Evolutionary conservation across 495 filamentous ascomycete genomes (phyloP).

Genomic region (Xylaria scruposa): DNA sequence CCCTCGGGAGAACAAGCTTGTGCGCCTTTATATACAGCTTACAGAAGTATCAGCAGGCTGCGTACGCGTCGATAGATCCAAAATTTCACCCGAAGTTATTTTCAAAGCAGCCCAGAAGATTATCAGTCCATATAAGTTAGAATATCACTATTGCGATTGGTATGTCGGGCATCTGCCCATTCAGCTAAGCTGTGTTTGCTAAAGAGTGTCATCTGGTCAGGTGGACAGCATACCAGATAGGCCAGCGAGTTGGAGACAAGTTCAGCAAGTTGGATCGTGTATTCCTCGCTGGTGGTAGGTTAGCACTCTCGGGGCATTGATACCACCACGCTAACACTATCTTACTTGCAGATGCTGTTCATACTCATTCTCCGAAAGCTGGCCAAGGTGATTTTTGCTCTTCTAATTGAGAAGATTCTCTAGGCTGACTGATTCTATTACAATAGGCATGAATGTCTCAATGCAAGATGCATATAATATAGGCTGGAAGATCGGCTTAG

Average conservation of each 20-base stretch:
- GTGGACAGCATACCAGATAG: constrained; percentile 65
- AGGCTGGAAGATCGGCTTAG: constrained; percentile 74
- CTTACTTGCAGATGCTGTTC: constrained; percentile 56
- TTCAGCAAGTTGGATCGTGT: constrained; percentile 68
- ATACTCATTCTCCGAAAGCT: constrained; percentile 73
- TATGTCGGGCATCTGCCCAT: background rate
- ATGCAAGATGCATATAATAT: constrained; percentile 76
- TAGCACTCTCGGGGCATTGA: background rate
- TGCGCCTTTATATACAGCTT: constrained; percentile 73
- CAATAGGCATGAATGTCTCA: constrained; percentile 65
- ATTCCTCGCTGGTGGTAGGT: constrained; percentile 64
- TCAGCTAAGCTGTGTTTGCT: background rate
- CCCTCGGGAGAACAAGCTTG: constrained; percentile 69
- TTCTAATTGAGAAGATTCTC: no score
- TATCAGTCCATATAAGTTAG: constrained; percentile 65
- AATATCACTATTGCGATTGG: constrained; percentile 69
- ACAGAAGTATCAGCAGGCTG: constrained; percentile 55
- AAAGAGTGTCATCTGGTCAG: constrained; percentile 15
- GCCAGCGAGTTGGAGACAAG: constrained; percentile 71
- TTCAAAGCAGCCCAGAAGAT: constrained; percentile 65
- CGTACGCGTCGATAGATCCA: constrained; percentile 54
- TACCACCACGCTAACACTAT: background rate
- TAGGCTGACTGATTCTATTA: no score
- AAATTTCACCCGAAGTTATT: constrained; percentile 65
- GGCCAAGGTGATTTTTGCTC: constrained; percentile 56